These are phyloP conservation scores for Curvularia lunata DNA, from an alignment of 2,329 filamentous ascomycete genomes.

Conservation along the genomic window DNA sequence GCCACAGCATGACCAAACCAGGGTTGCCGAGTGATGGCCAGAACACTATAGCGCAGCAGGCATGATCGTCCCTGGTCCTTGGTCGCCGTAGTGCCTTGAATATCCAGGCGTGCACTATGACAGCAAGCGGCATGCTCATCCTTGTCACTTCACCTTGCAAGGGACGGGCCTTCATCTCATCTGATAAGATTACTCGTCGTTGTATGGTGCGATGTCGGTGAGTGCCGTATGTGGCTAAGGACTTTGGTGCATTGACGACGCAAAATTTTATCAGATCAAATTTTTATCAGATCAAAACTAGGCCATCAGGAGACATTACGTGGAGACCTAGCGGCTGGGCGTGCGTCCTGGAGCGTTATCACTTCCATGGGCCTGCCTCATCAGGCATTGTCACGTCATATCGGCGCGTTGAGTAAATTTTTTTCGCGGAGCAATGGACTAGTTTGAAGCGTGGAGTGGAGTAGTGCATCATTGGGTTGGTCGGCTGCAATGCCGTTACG, in stretches of 20 bases:
- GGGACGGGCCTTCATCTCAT: constrained; percentile 28
- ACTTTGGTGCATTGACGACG: constrained; percentile 1
- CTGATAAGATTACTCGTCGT: constrained; percentile 34
- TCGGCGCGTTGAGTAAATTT: constrained; percentile 16
- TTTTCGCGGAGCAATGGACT: constrained; percentile 9
- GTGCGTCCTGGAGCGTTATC: constrained; percentile 19
- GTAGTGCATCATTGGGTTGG: constrained; percentile 5
- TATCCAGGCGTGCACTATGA: constrained; percentile 18
- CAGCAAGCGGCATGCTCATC: constrained; percentile 19
- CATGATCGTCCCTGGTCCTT: constrained; percentile 26
- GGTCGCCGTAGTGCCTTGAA: constrained; percentile 12
- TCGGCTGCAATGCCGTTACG: constrained; percentile 24
- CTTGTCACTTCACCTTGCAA: constrained; percentile 8
- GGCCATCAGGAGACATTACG: constrained; percentile 9
- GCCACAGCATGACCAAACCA: constrained; percentile 11
- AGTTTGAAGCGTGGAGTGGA: constrained; percentile 10
- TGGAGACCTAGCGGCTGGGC: constrained; percentile 19
- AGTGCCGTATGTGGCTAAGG: constrained; percentile 6
- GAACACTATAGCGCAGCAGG: not conserved
- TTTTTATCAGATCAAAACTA: constrained; percentile 34
- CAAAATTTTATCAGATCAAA: constrained; percentile 31
- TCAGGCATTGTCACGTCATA: constrained; percentile 13
- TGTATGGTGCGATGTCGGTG: constrained; percentile 25
- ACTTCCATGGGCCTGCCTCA: constrained; percentile 19
- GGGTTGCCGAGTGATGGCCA: constrained; percentile 20